phyloP scores from a whole-genome alignment of 352 stramenopile species.

The Blastocystis sp. region DNA sequence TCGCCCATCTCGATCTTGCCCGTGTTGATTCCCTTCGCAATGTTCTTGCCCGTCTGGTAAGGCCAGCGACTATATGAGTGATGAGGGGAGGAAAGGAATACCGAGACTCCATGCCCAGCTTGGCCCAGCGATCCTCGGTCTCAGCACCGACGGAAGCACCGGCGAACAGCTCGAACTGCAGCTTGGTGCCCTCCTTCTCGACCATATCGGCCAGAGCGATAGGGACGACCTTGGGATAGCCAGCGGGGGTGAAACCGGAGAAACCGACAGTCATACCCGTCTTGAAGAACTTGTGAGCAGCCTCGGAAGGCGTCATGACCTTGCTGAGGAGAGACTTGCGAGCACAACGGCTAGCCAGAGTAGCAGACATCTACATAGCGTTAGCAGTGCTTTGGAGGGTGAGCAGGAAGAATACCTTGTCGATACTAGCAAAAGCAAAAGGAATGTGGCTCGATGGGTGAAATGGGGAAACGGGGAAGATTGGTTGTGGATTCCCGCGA shows the following conservation, averaged over 20 bases:
- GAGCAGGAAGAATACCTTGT: too few species aligned
- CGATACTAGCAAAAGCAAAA: too few species aligned
- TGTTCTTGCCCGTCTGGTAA: constrained; percentile 70
- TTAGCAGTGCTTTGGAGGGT: too few species aligned
- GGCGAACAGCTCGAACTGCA: constrained; percentile 67
- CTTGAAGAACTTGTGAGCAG: constrained; percentile 70
- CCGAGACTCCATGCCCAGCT: constrained; percentile 69
- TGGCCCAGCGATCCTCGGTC: constrained; percentile 69
- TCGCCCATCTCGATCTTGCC: constrained; percentile 70
- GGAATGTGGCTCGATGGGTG: too few species aligned
- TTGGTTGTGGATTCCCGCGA: too few species aligned
- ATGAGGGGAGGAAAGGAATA: background rate
- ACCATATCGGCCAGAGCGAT: constrained; percentile 69
- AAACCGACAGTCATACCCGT: constrained; percentile 57
- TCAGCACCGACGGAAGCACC: constrained; percentile 67
- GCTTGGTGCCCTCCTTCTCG: constrained; percentile 55
- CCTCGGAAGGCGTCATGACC: constrained; percentile 67
- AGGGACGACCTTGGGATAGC: constrained; percentile 69
- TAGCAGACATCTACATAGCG: constrained; percentile 53
- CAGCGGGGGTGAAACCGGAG: constrained; percentile 69
- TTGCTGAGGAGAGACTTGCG: constrained; percentile 63
- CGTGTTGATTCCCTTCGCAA: constrained; percentile 68
- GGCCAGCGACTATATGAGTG: constrained; percentile 39
- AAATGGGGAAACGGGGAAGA: too few species aligned
- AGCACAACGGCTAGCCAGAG: constrained; percentile 66